phyloP scores from a whole-genome alignment of 2,329 filamentous ascomycete species.

The Cladophialophora yegresii region DNA sequence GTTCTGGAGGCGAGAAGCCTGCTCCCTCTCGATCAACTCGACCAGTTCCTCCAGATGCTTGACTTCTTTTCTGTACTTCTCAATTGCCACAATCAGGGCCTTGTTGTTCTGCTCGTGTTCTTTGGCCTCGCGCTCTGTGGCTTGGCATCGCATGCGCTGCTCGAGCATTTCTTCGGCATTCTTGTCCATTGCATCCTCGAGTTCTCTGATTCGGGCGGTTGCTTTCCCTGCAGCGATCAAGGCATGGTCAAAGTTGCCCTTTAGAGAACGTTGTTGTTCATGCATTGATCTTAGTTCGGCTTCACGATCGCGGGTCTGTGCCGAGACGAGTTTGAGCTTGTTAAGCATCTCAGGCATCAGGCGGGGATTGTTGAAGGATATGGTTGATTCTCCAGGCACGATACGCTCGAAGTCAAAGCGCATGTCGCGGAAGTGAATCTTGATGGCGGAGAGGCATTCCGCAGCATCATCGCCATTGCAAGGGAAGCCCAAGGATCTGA shows the following conservation, averaged over 20 bases:
- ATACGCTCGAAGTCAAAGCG: conserved; percentile 49
- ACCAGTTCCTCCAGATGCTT: conserved; percentile 48
- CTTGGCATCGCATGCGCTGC: conserved; percentile 47
- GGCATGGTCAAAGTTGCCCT: conserved; percentile 50
- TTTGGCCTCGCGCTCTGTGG: conserved; percentile 45
- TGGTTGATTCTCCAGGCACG: conserved; percentile 49
- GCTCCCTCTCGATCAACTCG: conserved; percentile 46
- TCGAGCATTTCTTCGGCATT: conserved; percentile 51
- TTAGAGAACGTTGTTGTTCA: conserved; percentile 45
- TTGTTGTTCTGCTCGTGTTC: conserved; percentile 48
- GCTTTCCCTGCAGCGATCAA: conserved; percentile 44
- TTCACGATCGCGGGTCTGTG: conserved; percentile 39
- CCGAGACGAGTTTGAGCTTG: conserved; percentile 42
- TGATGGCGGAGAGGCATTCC: conserved; percentile 44
- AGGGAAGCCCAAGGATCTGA: conserved; percentile 46
- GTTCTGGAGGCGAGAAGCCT: conserved; percentile 43
- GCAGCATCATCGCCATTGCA: conserved; percentile 37
- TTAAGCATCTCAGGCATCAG: conserved; percentile 46
- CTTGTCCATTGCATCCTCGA: conserved; percentile 46
- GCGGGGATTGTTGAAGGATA: conserved; percentile 44
- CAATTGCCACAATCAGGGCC: conserved; percentile 47
- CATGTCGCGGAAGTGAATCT: conserved; percentile 46
- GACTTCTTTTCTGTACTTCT: conserved; percentile 49
- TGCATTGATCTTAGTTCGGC: conserved; percentile 43
- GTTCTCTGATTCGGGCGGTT: conserved; percentile 41